Evolutionary conservation across 1,284 basidiomycete genomes (phyloP).

Genomic region (Spongispora temasekensis): DNA sequence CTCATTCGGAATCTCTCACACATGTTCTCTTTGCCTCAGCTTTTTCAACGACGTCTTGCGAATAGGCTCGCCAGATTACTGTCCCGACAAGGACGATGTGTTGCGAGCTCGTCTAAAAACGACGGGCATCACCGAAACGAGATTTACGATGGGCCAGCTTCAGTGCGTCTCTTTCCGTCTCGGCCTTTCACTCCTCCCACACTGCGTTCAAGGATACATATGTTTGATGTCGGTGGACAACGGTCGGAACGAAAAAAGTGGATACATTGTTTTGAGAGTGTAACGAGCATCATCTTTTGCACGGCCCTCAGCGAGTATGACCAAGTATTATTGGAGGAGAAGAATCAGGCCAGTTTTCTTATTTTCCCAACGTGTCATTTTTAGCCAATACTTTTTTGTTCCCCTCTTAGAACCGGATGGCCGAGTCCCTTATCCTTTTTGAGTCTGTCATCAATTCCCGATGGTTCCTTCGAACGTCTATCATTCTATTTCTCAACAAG

Average conservation of each 20-base stretch:
- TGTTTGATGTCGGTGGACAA: slow-evolving; percentile 95
- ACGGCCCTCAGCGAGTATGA: slow-evolving; percentile 95
- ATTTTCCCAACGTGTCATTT: slow-evolving; percentile 32
- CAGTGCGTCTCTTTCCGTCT: slow-evolving; percentile 66
- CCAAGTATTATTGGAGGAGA: slow-evolving; percentile 82
- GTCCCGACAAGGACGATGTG: slow-evolving; percentile 90
- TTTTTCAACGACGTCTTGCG: slow-evolving; percentile 88
- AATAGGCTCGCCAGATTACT: slow-evolving; percentile 79
- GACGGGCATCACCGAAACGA: slow-evolving; percentile 91
- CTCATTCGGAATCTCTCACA: slow-evolving; percentile 4
- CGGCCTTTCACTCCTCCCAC: slow-evolving; percentile 40
- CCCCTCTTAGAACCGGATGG: slow-evolving; percentile 83
- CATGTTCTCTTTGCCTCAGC: slow-evolving; percentile 43
- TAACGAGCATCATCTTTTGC: slow-evolving; percentile 95
- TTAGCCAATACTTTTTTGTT: not conserved
- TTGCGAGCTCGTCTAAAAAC: slow-evolving; percentile 89
- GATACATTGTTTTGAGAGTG: slow-evolving; percentile 94
- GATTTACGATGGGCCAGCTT: slow-evolving; percentile 69
- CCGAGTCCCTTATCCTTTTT: slow-evolving; percentile 90
- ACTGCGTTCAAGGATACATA: slow-evolving; percentile 69
- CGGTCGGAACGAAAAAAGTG: slow-evolving; percentile 94
- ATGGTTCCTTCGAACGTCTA: slow-evolving; percentile 93
- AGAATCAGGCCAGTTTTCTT: slow-evolving; percentile 64
- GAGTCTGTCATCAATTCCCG: slow-evolving; percentile 97
- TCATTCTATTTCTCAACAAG: slow-evolving; percentile 95